These are phyloP conservation scores for Zygosaccharomyces sapae DNA, from an alignment of 1,139 yeast genomes.

Conservation along the genomic window DNA sequence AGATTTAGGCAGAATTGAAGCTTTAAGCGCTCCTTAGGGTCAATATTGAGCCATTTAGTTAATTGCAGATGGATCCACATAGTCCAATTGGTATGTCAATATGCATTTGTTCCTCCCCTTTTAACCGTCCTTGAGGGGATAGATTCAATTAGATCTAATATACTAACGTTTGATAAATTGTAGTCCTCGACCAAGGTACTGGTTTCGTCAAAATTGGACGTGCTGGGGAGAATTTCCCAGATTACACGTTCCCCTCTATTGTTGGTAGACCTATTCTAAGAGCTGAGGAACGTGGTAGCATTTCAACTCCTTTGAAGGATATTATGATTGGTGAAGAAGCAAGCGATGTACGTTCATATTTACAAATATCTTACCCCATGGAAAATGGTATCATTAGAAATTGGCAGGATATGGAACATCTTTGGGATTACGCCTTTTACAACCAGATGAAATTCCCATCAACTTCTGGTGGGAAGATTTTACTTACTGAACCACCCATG, in stretches of 20 bases:
- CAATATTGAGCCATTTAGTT: not conserved
- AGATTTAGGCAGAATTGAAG: not conserved
- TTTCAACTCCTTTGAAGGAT: conserved; percentile 55
- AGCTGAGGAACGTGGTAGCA: conserved; percentile 86
- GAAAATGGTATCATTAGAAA: conserved; percentile 95
- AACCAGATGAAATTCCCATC: conserved; percentile 78
- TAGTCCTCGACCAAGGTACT: conserved; percentile 97
- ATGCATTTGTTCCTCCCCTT: not conserved
- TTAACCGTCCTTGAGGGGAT: conserved; percentile 3
- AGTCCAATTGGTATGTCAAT: conserved; percentile 36
- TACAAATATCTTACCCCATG: conserved; percentile 95
- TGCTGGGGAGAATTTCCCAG: conserved; percentile 97
- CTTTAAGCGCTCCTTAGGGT: not conserved
- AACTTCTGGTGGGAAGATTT: conserved; percentile 71
- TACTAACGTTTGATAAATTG: conserved; percentile 10
- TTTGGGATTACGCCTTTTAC: conserved; percentile 97
- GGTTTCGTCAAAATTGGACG: conserved; percentile 95
- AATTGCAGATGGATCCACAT: conserved; percentile 33
- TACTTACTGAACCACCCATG: conserved; percentile 97
- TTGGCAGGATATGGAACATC: conserved; percentile 98
- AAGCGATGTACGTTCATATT: conserved; percentile 78
- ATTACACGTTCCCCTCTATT: conserved; percentile 95
- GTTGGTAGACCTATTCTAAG: conserved; percentile 97
- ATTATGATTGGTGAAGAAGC: conserved; percentile 99
- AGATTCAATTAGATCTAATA: not conserved